Evolutionary conservation across 148 eudicot genomes (phyloP).

Genomic region (Dysphania ambrosioides): DNA sequence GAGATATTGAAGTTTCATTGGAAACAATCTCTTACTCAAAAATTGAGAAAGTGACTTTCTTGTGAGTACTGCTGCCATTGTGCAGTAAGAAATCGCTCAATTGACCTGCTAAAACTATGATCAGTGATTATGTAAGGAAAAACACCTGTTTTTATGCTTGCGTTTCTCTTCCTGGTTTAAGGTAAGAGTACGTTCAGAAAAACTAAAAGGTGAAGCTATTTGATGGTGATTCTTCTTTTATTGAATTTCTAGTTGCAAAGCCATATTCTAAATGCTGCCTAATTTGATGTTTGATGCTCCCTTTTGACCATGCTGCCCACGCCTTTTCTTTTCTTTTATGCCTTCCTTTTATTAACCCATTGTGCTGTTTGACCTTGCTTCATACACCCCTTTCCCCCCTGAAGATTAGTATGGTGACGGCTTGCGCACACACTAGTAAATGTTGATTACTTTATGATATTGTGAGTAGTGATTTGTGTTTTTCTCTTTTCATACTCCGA

Average conservation of each 20-base stretch:
- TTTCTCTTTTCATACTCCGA: no score
- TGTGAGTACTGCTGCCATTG: not conserved
- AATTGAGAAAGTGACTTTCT: not conserved
- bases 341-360: not conserved
- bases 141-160: not conserved
- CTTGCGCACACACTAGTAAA: constrained; percentile 3
- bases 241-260: not conserved
- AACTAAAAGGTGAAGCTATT: not conserved
- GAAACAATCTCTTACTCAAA: no score
- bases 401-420: not conserved
- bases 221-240: not conserved
- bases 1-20: not conserved
- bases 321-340: not conserved
- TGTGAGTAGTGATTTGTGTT: not conserved
- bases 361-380: not conserved
- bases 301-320: not conserved
- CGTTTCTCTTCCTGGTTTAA: not conserved
- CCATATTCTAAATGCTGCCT: not conserved
- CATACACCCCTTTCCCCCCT: not conserved
- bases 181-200: not conserved
- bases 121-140: not conserved
- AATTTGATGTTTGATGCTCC: not conserved
- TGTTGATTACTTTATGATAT: not conserved
- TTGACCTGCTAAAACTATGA: not conserved
- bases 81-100: not conserved